Percentiles rank a stretch among this genome's conserved stretches.
These are phyloP conservation scores for Auriculariales sp. DNA, from an alignment of 768 basidiomycete genomes.

Conservation along the genomic window DNA sequence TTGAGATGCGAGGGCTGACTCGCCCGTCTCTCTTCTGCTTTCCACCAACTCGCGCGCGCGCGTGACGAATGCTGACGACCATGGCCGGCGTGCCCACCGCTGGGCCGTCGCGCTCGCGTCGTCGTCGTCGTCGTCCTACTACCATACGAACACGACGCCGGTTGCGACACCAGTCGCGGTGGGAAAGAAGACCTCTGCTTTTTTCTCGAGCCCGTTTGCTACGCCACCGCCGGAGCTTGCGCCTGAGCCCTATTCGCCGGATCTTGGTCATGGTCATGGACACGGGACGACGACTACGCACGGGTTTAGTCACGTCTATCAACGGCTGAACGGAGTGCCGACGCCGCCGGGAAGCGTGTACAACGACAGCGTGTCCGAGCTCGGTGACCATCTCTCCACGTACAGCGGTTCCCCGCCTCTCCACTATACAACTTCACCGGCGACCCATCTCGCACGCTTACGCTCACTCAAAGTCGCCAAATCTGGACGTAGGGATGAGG, in stretches of 20 bases:
- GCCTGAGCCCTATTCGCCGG: not conserved
- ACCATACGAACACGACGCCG: no score
- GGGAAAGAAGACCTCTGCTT: constrained; percentile 30
- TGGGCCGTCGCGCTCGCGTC: not conserved
- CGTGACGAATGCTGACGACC: no score
- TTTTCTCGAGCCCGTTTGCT: constrained; percentile 15
- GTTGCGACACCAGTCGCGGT: constrained; percentile 13
- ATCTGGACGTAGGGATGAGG: not conserved
- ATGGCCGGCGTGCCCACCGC: no score
- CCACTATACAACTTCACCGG: no score
- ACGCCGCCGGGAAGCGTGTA: not conserved
- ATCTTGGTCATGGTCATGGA: no score
- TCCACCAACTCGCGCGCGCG: no score
- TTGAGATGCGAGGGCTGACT: no score
- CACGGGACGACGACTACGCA: not conserved
- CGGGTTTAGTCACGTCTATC: not conserved
- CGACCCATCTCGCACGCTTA: not conserved
- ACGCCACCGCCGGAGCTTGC: constrained; percentile 18
- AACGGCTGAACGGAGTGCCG: not conserved
- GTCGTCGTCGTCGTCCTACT: not conserved
- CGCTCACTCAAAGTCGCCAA: not conserved
- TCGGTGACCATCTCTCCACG: no score
- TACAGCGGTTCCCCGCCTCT: no score
- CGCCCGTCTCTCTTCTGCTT: no score
- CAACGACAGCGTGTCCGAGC: not conserved